phyloP scores from a whole-genome alignment of 2,329 filamentous ascomycete species.

The Penicillium verrucosum region DNA sequence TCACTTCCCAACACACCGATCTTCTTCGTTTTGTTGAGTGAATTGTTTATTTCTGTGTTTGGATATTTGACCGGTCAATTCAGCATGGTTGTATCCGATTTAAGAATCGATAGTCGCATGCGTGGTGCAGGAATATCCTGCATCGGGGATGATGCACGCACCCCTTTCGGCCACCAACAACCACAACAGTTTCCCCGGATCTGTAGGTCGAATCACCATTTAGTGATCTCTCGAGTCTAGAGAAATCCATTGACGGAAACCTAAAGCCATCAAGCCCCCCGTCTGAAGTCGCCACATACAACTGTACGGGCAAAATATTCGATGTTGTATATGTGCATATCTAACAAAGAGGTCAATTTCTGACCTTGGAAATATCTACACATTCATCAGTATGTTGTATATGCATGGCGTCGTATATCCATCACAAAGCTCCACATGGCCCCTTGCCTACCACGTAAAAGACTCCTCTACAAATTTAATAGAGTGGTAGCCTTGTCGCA shows the following conservation, averaged over 20 bases:
- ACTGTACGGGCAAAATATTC: not conserved
- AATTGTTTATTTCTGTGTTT: not conserved
- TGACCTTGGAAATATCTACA: not conserved
- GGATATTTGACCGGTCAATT: too few relatives aligned
- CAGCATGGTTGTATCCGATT: not conserved
- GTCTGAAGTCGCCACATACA: not conserved
- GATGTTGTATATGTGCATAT: not conserved
- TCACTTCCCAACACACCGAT: not conserved
- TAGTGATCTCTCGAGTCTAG: not conserved
- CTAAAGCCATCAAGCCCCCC: not conserved
- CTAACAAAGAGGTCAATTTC: not conserved
- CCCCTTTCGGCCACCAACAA: not conserved
- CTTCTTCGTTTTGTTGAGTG: not conserved
- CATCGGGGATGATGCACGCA: conserved; percentile 1
- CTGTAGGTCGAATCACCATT: not conserved
- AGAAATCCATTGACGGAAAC: not conserved
- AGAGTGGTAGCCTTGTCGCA: conserved; percentile 30
- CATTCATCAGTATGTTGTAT: not conserved
- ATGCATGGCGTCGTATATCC: not conserved
- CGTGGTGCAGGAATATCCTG: conserved; percentile 9
- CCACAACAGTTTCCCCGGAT: not conserved
- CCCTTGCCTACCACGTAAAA: conserved; percentile 35
- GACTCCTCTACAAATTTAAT: conserved; percentile 50
- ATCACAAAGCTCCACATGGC: not conserved
- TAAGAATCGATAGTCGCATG: conserved; percentile 10